Evolutionary conservation across 805 yeast species (phyloP), one percentile per base, ranked within the genome.

Genomic region (Citeromyces nyonsensis): DNA sequence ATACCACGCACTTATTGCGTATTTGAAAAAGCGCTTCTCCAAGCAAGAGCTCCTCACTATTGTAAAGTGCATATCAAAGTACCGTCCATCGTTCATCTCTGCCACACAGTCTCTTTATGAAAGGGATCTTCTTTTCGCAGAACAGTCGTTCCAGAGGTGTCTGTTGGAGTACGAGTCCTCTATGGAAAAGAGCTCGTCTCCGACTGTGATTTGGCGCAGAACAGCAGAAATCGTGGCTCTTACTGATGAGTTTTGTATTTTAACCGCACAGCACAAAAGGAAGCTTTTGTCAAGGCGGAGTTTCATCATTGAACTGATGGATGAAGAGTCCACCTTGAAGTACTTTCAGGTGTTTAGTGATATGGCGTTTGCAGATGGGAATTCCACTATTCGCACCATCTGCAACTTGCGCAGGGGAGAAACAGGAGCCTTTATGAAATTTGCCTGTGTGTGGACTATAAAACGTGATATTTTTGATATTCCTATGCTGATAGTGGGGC

Each of bases 371-470:
- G 81, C 79, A 4, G 71, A 67, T 44, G 55, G 69, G 34, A 69
- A 66, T 40, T 67, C 69, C 38, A 61, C 66, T 6, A 62, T 66
- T 34, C 45, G 61, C 29, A 69, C 76, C 2, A 62, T 59, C 39
- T 67, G 74, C 48, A 66, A 64, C 39, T 47, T 56, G 24, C 37
- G 56, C 10, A 56, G 53, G 35, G 59, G 59, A 2, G 43, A 43
- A 24, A 52, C 66, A 30, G 46, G 53, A 26, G 62, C 59, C 41
- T 54, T 53, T 40, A 42, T 51, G 28, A 70, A 70, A 37, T 80
- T 85, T 43, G 75, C 85, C 26, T 73, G 83, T 28, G 82, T 82
- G 10, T 79, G 91, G 85, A 82, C 94, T 0, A 83, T 82, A 10
- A 79, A 79, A 41, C 58, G 91, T 41, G 94, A 82, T 53, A 71